Base-by-base conservation (phyloP, 768 basidiomycete genomes). In the Pulveroboletus sp. region DNA sequence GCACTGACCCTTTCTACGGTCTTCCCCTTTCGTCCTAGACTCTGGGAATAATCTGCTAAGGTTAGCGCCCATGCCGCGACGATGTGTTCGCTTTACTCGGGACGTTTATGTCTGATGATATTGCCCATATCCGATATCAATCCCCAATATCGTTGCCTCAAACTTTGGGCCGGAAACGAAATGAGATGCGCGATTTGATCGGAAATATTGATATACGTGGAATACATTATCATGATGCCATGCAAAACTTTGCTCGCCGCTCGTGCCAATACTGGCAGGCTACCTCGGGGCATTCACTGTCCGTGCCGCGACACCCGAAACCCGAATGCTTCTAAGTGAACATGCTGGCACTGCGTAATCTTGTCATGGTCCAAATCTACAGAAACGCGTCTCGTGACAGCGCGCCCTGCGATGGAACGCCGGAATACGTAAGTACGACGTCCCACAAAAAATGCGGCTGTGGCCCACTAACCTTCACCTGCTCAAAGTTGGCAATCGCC, bases 401-500 rank as follows among this genome's bases (percentile, higher is more conserved):
- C 23, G 71, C 77, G 27, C 65, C 70, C 80, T 84, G 59, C 20
- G 41, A 54, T 46, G 43, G 50, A 54, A 45, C 32, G 10, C 51
- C 52, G 49, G 14, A 17, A 51, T 54, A 67, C 55, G 62, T 70
- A 57, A 68, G 61, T 22, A 61, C 52, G 5, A 43, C 53, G n/a
- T 7, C 45, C 41, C 26, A 23, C 19, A 34, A 45, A n/a, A n/a
- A n/a, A 20, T 50, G 43, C 43, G 37, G 12, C 12, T 17, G 41
- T 2, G 4, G 34, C 54, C 43, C 45, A 71, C 82, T 50, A 55
- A 89, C 89, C 80, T 88, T 89, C 60, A 97, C 87, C 64, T 88
- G 77, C 61, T 92, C 83, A 68, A 93, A 98, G 62, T 95, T 94
- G 43, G 78, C 76, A 22, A 92, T 62, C 0, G 96, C 96, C 50